These are phyloP conservation scores for Eucalyptus leucophloia DNA, from an alignment of 345 rosid species.

Conservation along the genomic window DNA sequence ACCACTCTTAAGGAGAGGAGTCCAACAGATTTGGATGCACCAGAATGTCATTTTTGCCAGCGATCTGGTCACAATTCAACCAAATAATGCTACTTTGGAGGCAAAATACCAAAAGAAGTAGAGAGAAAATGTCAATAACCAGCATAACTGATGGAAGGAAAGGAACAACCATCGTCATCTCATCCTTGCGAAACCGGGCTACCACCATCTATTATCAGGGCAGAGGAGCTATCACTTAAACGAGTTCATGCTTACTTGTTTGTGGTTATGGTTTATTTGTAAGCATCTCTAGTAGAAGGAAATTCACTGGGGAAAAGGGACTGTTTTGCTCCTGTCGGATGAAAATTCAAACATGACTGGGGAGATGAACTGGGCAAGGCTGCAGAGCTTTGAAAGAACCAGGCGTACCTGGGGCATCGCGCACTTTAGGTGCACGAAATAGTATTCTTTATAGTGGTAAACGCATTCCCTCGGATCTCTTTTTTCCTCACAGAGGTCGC, in stretches of 20 bases:
- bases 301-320: too few species aligned
- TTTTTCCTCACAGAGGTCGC: not conserved
- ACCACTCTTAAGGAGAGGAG: rapidly evolving
- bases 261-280: too few species aligned
- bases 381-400: not conserved
- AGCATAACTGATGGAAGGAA: not conserved
- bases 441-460: not conserved
- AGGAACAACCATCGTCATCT: not conserved
- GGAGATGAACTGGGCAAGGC: not conserved
- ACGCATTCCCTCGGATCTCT: not conserved
- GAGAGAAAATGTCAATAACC: not conserved
- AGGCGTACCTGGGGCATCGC: not conserved
- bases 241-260: not conserved
- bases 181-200: rapidly evolving
- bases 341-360: too few species aligned
- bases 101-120: not conserved
- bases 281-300: not conserved
- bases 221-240: not conserved
- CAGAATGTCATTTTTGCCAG: too few species aligned
- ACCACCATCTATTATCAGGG: not conserved
- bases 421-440: not conserved
- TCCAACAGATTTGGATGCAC: not conserved
- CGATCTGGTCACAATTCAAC: not conserved
- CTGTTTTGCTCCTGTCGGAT: too few species aligned
- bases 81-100: not conserved